These are phyloP conservation scores for Silene uniflora DNA, from an alignment of 148 eudicot genomes.

Conservation along the genomic window DNA sequence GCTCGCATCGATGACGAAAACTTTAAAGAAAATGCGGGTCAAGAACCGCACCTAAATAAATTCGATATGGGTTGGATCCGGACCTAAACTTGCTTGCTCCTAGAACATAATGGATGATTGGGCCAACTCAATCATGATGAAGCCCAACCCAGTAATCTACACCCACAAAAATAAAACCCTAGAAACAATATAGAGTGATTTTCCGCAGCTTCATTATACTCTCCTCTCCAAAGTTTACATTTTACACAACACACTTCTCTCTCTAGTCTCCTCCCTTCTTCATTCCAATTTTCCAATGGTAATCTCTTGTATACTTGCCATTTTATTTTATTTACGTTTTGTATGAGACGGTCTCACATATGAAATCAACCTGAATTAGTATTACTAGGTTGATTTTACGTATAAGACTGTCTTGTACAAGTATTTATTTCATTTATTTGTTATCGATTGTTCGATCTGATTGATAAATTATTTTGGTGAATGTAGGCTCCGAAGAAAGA, in stretches of 20 bases:
- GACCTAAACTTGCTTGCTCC: too few species aligned
- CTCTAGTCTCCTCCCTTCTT: neutral
- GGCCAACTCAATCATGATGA: too few species aligned
- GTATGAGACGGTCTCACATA: neutral
- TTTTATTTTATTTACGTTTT: neutral
- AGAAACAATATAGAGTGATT: neutral
- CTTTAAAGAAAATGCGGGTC: too few species aligned
- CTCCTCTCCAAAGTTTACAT: neutral
- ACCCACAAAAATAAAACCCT: neutral
- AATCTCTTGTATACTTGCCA: neutral
- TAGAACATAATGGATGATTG: too few species aligned
- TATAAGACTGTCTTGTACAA: too few species aligned
- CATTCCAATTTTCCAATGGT: neutral
- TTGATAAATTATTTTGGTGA: neutral
- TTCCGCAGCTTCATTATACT: neutral
- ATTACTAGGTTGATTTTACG: too few species aligned
- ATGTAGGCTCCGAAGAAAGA: constrained; percentile 86
- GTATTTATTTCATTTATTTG: too few species aligned
- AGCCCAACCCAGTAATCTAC: too few species aligned
- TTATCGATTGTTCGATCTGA: neutral
- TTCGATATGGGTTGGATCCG: too few species aligned
- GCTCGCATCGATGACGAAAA: too few species aligned
- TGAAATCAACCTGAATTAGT: neutral
- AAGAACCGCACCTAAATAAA: too few species aligned
- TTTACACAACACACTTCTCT: neutral